Conservation (phyloP, 2,329 filamentous ascomycete genomes). For the Cladorrhinum sp. region DNA sequence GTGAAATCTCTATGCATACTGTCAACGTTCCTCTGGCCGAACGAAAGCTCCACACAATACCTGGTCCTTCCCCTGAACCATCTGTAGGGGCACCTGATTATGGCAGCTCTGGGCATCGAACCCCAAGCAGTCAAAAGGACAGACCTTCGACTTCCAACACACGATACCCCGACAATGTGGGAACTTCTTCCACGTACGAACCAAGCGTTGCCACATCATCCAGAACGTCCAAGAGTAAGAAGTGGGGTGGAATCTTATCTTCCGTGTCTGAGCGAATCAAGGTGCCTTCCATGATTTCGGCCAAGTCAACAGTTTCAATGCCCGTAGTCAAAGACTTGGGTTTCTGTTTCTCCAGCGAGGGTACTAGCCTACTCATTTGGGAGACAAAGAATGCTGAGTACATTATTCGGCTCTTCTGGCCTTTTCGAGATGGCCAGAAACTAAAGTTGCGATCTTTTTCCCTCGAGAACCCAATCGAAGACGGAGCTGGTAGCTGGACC, state of each 20-base stretch:
- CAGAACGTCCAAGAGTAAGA: neutral
- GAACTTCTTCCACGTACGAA: neutral
- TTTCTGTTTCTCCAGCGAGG: conserved; percentile 11
- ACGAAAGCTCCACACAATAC: neutral
- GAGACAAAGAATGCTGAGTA: conserved; percentile 2
- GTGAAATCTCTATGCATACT: neutral
- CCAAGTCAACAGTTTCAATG: neutral
- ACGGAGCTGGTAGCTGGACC: neutral
- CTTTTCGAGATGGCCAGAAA: conserved; percentile 5
- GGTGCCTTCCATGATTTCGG: neutral
- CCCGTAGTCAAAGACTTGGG: conserved; percentile 5
- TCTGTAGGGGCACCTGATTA: neutral
- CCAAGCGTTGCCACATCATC: neutral
- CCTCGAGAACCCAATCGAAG: neutral
- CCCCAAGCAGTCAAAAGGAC: neutral
- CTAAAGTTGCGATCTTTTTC: neutral
- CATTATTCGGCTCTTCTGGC: conserved; percentile 3
- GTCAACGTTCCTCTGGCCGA: neutral
- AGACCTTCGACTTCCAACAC: neutral
- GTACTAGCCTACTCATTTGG: conserved; percentile 12
- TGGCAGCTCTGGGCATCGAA: neutral
- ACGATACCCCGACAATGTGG: no score
- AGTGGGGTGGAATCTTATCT: neutral
- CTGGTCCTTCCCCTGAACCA: neutral
- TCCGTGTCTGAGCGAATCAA: neutral